Base-by-base conservation (phyloP, 768 basidiomycete genomes). In the Panellus pusillus region DNA sequence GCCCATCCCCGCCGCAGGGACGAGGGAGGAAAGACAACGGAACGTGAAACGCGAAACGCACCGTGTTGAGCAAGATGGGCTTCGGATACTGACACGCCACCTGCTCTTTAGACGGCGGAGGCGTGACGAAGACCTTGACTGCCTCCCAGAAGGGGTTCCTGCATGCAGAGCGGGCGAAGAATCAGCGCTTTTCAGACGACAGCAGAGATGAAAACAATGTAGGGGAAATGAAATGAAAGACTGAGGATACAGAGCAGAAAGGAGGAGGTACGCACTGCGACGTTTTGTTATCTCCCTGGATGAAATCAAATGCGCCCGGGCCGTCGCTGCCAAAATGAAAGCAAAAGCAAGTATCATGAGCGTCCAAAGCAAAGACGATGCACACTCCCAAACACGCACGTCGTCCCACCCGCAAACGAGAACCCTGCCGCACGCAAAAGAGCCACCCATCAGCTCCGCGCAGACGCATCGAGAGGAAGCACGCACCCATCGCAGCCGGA, bases 91-190 rank as follows among this genome's bases (percentile, higher is more conserved):
- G 90, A 67, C 90, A 91, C 14, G 79, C 81, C 48, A 78, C 69
- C 61, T 92, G 87, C 38, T 78, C 77, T 46, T 75, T 66, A 20
- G 78, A 74, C 1, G 89, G 87, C 6, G 63, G 17, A 32, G 89
- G 86, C 7, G 87, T 91, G 50, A 91, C 65, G 36, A 59, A 54
- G 6, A 19, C 35, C 72, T 90, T 92, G 48, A 91, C 86, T 29
- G 89, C 61, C 61, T 91, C 79, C 87, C 89, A 91, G 67, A 91
- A 88, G 4, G 86, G 85, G 66, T 91, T 90, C 64, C 84, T 86
- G 60, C 37, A 6, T 52, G 19, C 29, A 44, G 58, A n/a, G n/a
- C n/a, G n/a, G n/a, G n/a, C n/a, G n/a, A n/a, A n/a, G 50, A 13
- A 8, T 44, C 19, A 35, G 56, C n/a, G n/a, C n/a, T n/a, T n/a